Evolutionary conservation across 2,329 filamentous ascomycete species (phyloP).

Genomic region (Aspergillus awamori): DNA sequence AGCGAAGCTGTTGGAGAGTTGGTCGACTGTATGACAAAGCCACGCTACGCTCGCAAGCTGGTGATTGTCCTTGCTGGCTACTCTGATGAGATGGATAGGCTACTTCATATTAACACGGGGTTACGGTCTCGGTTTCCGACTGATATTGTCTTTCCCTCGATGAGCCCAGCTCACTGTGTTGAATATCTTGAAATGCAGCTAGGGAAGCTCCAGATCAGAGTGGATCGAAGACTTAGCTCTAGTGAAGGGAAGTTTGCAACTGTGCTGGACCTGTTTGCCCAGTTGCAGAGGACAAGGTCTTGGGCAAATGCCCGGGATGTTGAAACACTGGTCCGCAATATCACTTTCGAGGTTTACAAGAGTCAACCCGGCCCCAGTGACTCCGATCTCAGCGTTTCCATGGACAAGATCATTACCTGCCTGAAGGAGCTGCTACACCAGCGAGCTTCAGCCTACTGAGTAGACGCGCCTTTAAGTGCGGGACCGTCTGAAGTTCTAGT

Average conservation of each 20-base stretch:
- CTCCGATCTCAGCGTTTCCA: not conserved
- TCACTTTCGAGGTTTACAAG: not conserved
- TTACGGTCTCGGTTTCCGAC: not conserved
- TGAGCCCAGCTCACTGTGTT: not conserved
- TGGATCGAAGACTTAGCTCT: not conserved
- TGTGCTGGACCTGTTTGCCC: not conserved
- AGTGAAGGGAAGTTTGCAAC: not conserved
- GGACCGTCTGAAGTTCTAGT: not conserved
- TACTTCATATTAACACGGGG: not conserved
- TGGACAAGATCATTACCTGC: not conserved
- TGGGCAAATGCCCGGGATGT: not conserved
- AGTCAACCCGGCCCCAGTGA: not conserved
- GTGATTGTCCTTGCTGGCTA: constrained; percentile 6
- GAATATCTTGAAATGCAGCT: not conserved
- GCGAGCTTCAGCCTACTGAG: not conserved
- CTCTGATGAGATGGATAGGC: not conserved
- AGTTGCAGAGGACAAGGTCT: not conserved
- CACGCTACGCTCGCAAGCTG: not conserved
- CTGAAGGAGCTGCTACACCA: not conserved
- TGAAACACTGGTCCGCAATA: not conserved
- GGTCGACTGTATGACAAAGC: constrained; percentile 12
- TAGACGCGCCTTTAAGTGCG: not conserved
- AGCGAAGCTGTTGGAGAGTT: constrained; percentile 37
- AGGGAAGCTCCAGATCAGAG: not conserved
- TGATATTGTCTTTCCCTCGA: not conserved